These are phyloP conservation scores for Phytophthora capsici DNA, from an alignment of 352 stramenopile species.

Conservation along the genomic window DNA sequence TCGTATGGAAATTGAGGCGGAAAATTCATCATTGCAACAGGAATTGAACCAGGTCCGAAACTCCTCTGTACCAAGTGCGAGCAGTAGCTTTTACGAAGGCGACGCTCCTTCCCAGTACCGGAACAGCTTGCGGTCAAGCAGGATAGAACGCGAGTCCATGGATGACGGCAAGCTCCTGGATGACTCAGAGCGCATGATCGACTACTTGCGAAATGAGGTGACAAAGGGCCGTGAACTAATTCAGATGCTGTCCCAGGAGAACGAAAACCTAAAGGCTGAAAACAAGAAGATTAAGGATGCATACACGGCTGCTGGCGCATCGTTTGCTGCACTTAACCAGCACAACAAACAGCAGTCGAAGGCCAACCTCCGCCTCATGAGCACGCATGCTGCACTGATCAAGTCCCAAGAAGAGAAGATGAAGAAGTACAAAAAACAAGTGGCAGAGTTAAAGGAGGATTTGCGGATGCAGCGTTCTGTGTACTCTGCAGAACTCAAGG, in stretches of 20 bases:
- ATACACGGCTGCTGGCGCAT: conserved; percentile 92
- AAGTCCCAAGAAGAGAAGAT: conserved; percentile 92
- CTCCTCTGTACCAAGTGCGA: conserved; percentile 40
- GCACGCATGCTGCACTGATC: conserved; percentile 83
- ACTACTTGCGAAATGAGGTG: conserved; percentile 82
- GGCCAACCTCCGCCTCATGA: conserved; percentile 91
- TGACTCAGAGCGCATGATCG: conserved; percentile 87
- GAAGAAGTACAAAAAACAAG: conserved; percentile 90
- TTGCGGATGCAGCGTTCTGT: conserved; percentile 81
- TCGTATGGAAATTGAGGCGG: conserved; percentile 71
- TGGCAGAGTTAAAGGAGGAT: conserved; percentile 83
- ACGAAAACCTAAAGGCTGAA: conserved; percentile 85
- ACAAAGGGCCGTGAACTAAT: conserved; percentile 79
- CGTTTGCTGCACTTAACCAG: conserved; percentile 93
- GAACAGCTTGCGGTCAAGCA: conserved; percentile 37
- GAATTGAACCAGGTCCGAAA: conserved; percentile 69
- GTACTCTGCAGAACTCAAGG: conserved; percentile 80
- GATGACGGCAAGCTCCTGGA: conserved; percentile 78
- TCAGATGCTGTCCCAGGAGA: conserved; percentile 69
- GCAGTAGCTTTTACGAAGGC: conserved; percentile 51
- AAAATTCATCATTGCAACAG: conserved; percentile 79
- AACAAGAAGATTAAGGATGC: conserved; percentile 94
- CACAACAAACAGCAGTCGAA: conserved; percentile 95
- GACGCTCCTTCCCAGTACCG: conserved; percentile 34
- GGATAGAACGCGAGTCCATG: conserved; percentile 49